Conservation (phyloP, 306 rosid species). For the Begonia loranthoides region DNA sequence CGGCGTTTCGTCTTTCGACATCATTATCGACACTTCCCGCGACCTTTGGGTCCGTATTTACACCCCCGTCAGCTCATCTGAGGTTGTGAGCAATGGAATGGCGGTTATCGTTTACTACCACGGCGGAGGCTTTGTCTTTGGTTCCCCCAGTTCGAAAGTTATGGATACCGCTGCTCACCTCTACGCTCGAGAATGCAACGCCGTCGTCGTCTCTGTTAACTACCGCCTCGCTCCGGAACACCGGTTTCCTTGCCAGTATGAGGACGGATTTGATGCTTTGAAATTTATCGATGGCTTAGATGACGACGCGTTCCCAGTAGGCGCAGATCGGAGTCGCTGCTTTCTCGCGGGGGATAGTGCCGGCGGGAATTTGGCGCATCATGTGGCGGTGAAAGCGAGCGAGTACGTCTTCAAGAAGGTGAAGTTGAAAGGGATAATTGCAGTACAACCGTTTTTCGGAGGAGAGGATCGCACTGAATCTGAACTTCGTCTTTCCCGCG, state of each 20-base stretch:
- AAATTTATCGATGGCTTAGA: slow-evolving; percentile 8
- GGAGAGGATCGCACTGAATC: slow-evolving; percentile 22
- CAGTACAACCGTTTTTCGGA: slow-evolving; percentile 26
- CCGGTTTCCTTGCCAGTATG: slow-evolving; percentile 14
- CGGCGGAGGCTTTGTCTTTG: slow-evolving; percentile 14
- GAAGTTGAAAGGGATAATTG: slow-evolving; percentile 4
- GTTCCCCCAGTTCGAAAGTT: slow-evolving; percentile 5
- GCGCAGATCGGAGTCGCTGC: slow-evolving; percentile 6
- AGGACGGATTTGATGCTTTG: slow-evolving; percentile 22
- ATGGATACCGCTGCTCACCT: slow-evolving; percentile 6
- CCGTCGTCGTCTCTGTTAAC: slow-evolving; percentile 21
- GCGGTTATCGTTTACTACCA: slow-evolving; percentile 15
- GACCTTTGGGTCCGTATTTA: slow-evolving; percentile 2
- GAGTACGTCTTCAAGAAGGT: slow-evolving; percentile 1
- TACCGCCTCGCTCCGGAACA: slow-evolving; percentile 21
- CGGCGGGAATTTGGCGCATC: slow-evolving; percentile 26
- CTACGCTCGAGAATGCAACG: slow-evolving; percentile 5
- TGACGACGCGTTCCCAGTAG: not conserved
- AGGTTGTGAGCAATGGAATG: not conserved
- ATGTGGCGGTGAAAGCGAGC: slow-evolving; percentile 11
- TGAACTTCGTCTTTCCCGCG: slow-evolving; percentile 2
- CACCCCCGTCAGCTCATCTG: not conserved
- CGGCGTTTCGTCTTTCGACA: slow-evolving; percentile 6
- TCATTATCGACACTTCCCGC: slow-evolving; percentile 1
- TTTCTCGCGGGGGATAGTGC: slow-evolving; percentile 25